These are phyloP conservation scores for Apiotrichum veenhuisii DNA, from an alignment of 1,284 basidiomycete species.

Conservation along the genomic window DNA sequence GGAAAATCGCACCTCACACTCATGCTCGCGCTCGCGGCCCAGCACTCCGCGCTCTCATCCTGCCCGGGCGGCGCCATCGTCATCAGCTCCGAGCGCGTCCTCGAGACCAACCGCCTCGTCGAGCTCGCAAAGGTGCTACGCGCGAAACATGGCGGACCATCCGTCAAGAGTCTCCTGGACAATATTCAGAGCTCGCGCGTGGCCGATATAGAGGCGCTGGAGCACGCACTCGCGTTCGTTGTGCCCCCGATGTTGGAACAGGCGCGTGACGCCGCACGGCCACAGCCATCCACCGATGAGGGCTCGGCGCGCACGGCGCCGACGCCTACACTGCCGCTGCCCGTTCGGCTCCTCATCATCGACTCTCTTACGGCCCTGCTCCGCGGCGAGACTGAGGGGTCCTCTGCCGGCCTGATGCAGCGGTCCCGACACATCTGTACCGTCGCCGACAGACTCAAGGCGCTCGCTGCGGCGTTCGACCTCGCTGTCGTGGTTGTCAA, in stretches of 20 bases:
- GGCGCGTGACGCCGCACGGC: not conserved
- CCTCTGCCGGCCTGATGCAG: conserved; percentile 58
- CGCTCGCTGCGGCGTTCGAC: conserved; percentile 59
- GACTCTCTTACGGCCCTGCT: conserved; percentile 80
- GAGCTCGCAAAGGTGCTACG: conserved; percentile 39
- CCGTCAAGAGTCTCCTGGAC: conserved; percentile 51
- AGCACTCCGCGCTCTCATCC: conserved; percentile 58
- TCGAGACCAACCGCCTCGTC: conserved; percentile 63
- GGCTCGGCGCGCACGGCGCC: no score
- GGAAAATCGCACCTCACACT: conserved; percentile 84
- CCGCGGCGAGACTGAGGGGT: conserved; percentile 49
- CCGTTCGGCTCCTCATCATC: conserved; percentile 62
- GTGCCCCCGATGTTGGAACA: conserved; percentile 59
- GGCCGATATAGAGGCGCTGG: conserved; percentile 60
- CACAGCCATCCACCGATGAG: not conserved
- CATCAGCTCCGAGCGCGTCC: conserved; percentile 67
- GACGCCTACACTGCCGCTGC: conserved; percentile 7
- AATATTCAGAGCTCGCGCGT: conserved; percentile 63
- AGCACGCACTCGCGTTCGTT: conserved; percentile 61
- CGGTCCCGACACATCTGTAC: conserved; percentile 66
- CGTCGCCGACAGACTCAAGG: conserved; percentile 64
- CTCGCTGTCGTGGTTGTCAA: conserved; percentile 79
- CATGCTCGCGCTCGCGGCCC: conserved; percentile 69
- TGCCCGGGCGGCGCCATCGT: conserved; percentile 60
- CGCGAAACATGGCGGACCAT: not conserved